A percentile compares a stretch with the other conserved stretches of the same genome.
Evolutionary conservation across 306 rosid genomes (phyloP).

Genomic region (Ormosia emarginata): DNA sequence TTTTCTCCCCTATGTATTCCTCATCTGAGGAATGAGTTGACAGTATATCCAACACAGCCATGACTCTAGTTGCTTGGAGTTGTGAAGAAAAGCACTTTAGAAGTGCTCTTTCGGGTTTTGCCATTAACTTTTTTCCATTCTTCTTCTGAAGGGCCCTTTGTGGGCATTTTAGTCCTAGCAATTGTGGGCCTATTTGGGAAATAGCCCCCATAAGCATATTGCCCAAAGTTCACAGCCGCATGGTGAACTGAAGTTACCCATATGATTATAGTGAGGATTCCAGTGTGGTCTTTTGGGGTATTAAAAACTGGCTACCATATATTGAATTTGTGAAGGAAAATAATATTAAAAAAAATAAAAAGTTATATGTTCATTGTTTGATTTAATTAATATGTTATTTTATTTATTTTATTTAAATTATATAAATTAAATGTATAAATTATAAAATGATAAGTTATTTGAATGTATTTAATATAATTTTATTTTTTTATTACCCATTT

Average conservation of each 20-base stretch:
- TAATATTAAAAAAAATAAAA: too few relatives aligned
- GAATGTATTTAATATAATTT: too few relatives aligned
- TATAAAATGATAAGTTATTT: too few relatives aligned
- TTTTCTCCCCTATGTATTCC: slow-evolving; percentile 60
- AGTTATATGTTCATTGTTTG: too few relatives aligned
- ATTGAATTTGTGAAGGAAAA: too few relatives aligned
- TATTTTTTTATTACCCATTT: too few relatives aligned
- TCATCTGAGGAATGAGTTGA: slow-evolving; percentile 80
- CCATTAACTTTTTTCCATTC: slow-evolving; percentile 33
- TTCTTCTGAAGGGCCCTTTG: slow-evolving; percentile 43
- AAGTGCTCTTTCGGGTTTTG: slow-evolving; percentile 50
- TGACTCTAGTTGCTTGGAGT: slow-evolving; percentile 54
- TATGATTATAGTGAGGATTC: slow-evolving; percentile 43
- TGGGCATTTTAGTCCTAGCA: slow-evolving; percentile 57
- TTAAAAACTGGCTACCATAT: slow-evolving; percentile 63
- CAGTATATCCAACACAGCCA: slow-evolving; percentile 61
- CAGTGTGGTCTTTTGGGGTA: slow-evolving; percentile 52
- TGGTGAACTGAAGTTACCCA: slow-evolving; percentile 79
- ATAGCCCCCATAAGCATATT: slow-evolving; percentile 60
- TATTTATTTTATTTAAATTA: too few relatives aligned
- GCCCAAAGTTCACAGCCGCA: slow-evolving; percentile 80
- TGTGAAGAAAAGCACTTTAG: slow-evolving; percentile 62
- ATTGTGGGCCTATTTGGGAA: slow-evolving; percentile 72
- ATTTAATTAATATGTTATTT: too few relatives aligned
- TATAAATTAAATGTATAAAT: too few relatives aligned